These are phyloP conservation scores for Lobosporangium transversale DNA, from an alignment of 192 early-diverging fungal species.

Conservation along the genomic window DNA sequence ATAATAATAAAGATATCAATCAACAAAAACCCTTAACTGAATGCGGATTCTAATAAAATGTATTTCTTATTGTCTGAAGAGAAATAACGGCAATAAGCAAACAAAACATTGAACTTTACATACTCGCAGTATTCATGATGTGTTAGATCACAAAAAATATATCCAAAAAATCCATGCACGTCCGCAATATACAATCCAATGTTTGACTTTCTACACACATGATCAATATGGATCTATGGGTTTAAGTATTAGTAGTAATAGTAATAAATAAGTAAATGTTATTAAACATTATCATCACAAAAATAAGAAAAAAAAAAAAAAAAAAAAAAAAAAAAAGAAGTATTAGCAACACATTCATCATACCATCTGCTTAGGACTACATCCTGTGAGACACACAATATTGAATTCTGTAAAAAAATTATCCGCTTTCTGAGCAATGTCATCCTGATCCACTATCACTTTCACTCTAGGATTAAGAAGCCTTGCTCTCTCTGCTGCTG, in stretches of 20 bases:
- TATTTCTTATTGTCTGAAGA: no score
- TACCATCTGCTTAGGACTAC: conserved; percentile 57
- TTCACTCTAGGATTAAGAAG: conserved; percentile 87
- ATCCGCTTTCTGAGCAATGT: conserved; percentile 57
- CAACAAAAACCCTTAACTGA: no score
- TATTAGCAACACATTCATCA: neutral
- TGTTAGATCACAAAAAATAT: conserved; percentile 85
- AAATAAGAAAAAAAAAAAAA: no score
- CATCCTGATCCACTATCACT: conserved; percentile 59
- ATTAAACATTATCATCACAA: no score
- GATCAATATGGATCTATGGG: conserved; percentile 63
- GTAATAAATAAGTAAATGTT: no score
- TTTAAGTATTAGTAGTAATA: neutral
- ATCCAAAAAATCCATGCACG: conserved; percentile 81
- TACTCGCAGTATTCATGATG: conserved; percentile 70
- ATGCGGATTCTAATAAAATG: no score
- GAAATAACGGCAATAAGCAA: no score
- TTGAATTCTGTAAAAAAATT: conserved; percentile 71
- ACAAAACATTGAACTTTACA: no score
- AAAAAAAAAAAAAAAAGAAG: conserved; percentile 1
- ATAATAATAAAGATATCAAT: no score
- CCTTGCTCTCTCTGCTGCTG: conserved; percentile 69
- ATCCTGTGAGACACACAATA: conserved; percentile 71
- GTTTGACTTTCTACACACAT: conserved; percentile 64
- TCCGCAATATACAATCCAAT: conserved; percentile 76